Evolutionary conservation across 345 rosid species (phyloP).

Genomic region (Syzygium oleosum): DNA sequence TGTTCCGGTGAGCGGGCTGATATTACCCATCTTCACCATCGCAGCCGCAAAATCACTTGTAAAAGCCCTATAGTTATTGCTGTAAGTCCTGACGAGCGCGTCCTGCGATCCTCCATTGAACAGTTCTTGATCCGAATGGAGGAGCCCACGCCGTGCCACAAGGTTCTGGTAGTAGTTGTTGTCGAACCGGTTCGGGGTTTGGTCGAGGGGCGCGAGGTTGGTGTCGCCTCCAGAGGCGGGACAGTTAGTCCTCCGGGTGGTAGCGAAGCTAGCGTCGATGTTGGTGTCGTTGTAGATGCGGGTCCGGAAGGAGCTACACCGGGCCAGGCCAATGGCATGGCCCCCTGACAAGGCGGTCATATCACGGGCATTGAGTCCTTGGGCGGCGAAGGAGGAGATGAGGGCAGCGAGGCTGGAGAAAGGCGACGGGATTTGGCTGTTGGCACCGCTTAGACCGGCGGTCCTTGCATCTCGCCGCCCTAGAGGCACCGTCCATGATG

Average conservation of each 20-base stretch:
- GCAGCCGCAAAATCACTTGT: slow-evolving; percentile 28
- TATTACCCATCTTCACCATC: slow-evolving; percentile 43
- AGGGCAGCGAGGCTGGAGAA: slow-evolving; percentile 22
- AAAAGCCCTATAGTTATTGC: slow-evolving; percentile 8
- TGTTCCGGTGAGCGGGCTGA: slow-evolving; percentile 34
- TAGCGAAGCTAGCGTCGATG: slow-evolving; percentile 21
- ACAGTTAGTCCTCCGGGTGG: slow-evolving; percentile 16
- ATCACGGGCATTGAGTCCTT: slow-evolving; percentile 29
- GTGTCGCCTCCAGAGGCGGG: slow-evolving; percentile 24
- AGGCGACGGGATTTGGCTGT: slow-evolving; percentile 28
- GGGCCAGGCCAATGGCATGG: slow-evolving; percentile 27
- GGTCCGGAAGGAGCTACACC: slow-evolving; percentile 19
- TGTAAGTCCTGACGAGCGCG: slow-evolving; percentile 20
- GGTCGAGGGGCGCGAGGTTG: slow-evolving; percentile 26
- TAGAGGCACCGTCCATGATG: slow-evolving; percentile 30
- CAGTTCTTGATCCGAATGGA: slow-evolving; percentile 37
- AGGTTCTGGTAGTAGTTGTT: slow-evolving; percentile 19
- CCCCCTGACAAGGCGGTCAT: slow-evolving; percentile 39
- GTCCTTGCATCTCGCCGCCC: slow-evolving; percentile 46
- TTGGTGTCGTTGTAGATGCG: slow-evolving; percentile 40
- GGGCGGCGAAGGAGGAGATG: slow-evolving; percentile 18
- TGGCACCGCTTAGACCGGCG: slow-evolving; percentile 30
- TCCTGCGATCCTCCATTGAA: slow-evolving; percentile 26
- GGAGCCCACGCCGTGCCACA: slow-evolving; percentile 21
- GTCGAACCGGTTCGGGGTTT: slow-evolving; percentile 19